Conservation (phyloP, 176 grass and related monocot genomes). For the Lolium perenne region DNA sequence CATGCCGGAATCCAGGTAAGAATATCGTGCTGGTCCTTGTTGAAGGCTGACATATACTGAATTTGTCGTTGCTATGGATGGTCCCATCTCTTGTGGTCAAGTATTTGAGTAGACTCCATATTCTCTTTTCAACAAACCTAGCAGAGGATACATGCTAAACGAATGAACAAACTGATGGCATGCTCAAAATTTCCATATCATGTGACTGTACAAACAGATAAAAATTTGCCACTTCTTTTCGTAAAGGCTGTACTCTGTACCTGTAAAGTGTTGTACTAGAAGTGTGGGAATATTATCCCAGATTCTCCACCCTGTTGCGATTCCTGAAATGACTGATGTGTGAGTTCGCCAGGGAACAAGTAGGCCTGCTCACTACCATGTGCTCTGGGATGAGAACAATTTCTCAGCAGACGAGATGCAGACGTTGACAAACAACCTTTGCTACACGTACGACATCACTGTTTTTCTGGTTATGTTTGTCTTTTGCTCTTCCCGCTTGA, state of each 20-base stretch:
- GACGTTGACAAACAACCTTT: slow-evolving; percentile 99
- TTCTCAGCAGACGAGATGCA: slow-evolving; percentile 90
- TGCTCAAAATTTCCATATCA: slow-evolving; percentile 32
- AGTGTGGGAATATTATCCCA: slow-evolving; percentile 41
- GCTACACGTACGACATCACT: slow-evolving; percentile 84
- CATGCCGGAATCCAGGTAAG: slow-evolving; percentile 99
- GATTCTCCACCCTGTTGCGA: slow-evolving; percentile 21
- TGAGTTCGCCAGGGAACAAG: slow-evolving; percentile 71
- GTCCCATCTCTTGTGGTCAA: slow-evolving; percentile 25
- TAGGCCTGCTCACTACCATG: slow-evolving; percentile 81
- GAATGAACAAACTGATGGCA: slow-evolving; percentile 37
- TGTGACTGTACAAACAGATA: slow-evolving; percentile 46
- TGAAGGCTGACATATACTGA: slow-evolving; percentile 36
- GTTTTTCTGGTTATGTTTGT: not conserved
- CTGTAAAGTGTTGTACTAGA: slow-evolving; percentile 20
- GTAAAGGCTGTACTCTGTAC: slow-evolving; percentile 28
- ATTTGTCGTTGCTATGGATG: slow-evolving; percentile 42
- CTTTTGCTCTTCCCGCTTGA: slow-evolving; percentile 11
- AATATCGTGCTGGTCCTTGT: slow-evolving; percentile 31
- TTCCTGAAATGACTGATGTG: slow-evolving; percentile 50
- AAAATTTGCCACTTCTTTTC: not conserved
- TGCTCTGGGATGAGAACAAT: slow-evolving; percentile 89
- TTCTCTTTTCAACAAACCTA: slow-evolving; percentile 42
- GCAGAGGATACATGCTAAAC: slow-evolving; percentile 30
- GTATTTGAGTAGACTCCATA: slow-evolving; percentile 27